Base-by-base conservation (phyloP, 2,329 filamentous ascomycete genomes). In the Fusarium stilboides region DNA sequence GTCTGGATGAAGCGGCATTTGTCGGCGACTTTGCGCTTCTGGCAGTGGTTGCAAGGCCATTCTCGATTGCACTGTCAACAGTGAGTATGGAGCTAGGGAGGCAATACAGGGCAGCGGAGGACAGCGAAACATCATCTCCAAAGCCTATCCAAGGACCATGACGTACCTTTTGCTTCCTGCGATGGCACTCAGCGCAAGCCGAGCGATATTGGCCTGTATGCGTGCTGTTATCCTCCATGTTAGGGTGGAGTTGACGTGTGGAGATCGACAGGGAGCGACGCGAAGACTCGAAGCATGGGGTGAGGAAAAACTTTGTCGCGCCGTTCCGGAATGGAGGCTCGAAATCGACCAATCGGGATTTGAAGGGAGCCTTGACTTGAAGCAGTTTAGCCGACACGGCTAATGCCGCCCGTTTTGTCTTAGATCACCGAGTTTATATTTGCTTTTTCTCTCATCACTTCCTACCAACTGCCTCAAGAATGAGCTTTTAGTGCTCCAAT, bases 141-240 rank as follows among this genome's bases (percentile, higher is more conserved):
- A 33, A 26, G 8, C n/a, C 37, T 10, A 22, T 14, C 28, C 15
- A 28, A 40, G 40, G 31, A 13, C 10, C 7, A 24, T 6, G n/a
- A 68, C 75, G 14, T 62, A 77, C 79, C 74, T 80, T 80, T 73
- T 80, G 79, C 70, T 80, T 80, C 52, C 79, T 74, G 39, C 79
- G 77, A 66, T 80, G 77, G 50, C 79, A 84, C 71, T 84, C 82
- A 34, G 79, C 81, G 73, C 82, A 84, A 53, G 82, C 81, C 17
- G 76, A 74, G 52, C 77, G 76, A 60, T 75, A 72, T 55, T 66
- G 76, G 78, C 63, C 79, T 79, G 64, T 81, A 79, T 45, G 74
- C 82, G 44, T 78, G 76, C 68, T 84, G 82, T 75, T 80, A 77
- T 68, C 74, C 82, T 68, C 74, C 83, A 70, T 70, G 56, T 66